These are phyloP conservation scores for Didymosphaeria variabile DNA, from an alignment of 2,329 filamentous ascomycete species.

Conservation along the genomic window DNA sequence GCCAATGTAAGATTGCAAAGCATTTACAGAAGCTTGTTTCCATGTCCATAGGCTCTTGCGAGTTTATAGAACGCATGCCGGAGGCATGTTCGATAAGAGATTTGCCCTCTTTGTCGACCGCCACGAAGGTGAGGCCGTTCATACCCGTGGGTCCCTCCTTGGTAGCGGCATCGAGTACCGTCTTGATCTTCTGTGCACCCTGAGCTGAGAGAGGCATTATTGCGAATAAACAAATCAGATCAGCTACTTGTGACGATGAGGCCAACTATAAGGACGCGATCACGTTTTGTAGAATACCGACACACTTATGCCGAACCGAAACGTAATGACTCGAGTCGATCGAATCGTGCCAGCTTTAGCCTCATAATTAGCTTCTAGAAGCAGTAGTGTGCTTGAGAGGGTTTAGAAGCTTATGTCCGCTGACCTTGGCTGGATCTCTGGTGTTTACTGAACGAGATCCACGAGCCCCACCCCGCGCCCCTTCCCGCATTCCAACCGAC, in stretches of 20 bases:
- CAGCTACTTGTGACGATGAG: neutral
- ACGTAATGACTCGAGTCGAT: neutral
- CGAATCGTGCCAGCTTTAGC: neutral
- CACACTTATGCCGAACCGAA: neutral
- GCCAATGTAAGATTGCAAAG: neutral
- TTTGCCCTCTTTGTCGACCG: slow-evolving; percentile 55
- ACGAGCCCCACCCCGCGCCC: neutral
- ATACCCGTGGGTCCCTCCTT: slow-evolving; percentile 43
- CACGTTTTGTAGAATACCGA: too few species aligned
- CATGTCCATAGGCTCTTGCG: slow-evolving; percentile 63
- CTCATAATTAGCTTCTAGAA: neutral
- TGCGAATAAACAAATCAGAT: neutral
- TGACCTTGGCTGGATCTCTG: neutral
- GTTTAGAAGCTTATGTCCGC: neutral
- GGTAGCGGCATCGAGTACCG: slow-evolving; percentile 43
- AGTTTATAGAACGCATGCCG: slow-evolving; percentile 51
- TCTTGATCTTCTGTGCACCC: slow-evolving; percentile 45
- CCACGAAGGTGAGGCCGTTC: slow-evolving; percentile 56
- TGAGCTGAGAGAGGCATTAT: slow-evolving; percentile 46
- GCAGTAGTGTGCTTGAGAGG: neutral
- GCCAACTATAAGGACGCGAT: neutral
- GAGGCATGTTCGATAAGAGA: slow-evolving; percentile 54
- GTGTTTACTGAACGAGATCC: neutral
- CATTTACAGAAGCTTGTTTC: slow-evolving; percentile 64
- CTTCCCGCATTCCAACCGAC: neutral